Base-by-base conservation (phyloP, 176 grass and related monocot species). In the Oryza coarctata region DNA sequence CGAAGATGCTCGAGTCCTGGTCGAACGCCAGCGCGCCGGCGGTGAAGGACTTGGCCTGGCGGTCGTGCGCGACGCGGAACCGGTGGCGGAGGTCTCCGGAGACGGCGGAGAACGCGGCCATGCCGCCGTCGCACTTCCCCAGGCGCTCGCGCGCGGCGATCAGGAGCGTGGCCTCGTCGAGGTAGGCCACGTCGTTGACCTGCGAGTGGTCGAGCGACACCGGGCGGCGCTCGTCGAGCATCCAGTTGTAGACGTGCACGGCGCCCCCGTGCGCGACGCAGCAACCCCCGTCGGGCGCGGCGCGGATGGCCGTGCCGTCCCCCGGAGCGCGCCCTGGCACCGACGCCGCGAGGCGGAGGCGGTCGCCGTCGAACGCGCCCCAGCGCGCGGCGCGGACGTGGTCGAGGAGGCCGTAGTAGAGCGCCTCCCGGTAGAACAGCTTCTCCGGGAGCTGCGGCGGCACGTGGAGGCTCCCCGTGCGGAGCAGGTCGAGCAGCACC, bases 191-290 rank as follows among this genome's bases (percentile, higher is more conserved):
- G 87, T 98, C 95, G 87, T 98, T 98, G 84, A 95, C 90, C 79
- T 95, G 92, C 30, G 77, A 87, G 63, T 91, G 80, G 86, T 88
- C 95, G 38, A 95, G 90, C 45, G 81, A 93, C 43, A 98, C 86
- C 2, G 92, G 88, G 7, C 75, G 84, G 63, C 88, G 93, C 78
- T 93, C 90, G 70, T 98, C 90, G 33, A 98, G 90, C 92, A 95
- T 93, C 95, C 92, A 98, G 78, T 98, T 92, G 85, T 98, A 98
- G 6, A 93, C 88, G 87, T 86, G 95, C 60, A 95, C 92, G 31
- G 90, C 86, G 74, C 90, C 88, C 26, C 95, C 92, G 77, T 98
- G 95, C 73, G 95, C 95, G 35, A 98, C 95, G 87, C 92, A 95
- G 79, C 92, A 98, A 0, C 95, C 95, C 20, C 92, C 95, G 78